Percentiles rank a stretch among this genome's conserved stretches.
Evolutionary conservation across 2,329 filamentous ascomycete species (phyloP).

Genomic region (Penicillium sp.): DNA sequence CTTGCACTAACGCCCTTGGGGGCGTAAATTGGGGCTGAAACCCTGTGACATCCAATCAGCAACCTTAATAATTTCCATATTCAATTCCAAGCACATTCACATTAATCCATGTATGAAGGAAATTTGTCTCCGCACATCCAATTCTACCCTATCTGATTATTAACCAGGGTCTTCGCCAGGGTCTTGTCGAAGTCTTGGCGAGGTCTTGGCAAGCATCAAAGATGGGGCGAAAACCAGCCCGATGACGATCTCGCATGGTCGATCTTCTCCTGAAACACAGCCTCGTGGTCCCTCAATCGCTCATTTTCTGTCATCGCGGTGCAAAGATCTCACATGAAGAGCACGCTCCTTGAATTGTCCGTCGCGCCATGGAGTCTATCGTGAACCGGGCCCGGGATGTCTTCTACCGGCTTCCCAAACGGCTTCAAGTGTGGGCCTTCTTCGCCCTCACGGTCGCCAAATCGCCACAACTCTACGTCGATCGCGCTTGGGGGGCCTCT

Average conservation of each 20-base stretch:
- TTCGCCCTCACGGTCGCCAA: slow-evolving; percentile 4
- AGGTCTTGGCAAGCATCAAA: not conserved
- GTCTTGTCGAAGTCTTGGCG: not conserved
- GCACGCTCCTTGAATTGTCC: not conserved
- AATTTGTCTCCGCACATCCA: too few relatives aligned
- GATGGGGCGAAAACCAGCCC: not conserved
- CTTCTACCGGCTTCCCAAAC: not conserved
- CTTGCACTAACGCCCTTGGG: too few relatives aligned
- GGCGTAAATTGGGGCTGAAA: too few relatives aligned
- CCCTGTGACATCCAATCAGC: too few relatives aligned
- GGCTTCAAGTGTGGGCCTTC: not conserved
- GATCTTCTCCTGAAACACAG: not conserved
- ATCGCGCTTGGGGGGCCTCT: slow-evolving; percentile 5
- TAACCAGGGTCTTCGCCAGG: not conserved
- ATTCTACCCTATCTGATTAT: not conserved
- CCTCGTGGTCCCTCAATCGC: not conserved
- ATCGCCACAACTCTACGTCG: slow-evolving; percentile 11
- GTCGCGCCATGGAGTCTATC: slow-evolving; percentile 6
- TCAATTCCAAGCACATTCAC: too few relatives aligned
- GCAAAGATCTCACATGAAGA: not conserved
- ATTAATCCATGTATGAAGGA: too few relatives aligned
- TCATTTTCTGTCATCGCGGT: not conserved
- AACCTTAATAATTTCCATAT: too few relatives aligned
- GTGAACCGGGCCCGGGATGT: not conserved
- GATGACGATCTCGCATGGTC: not conserved